phyloP scores from a whole-genome alignment of 768 basidiomycete genomes.

The Phanerochaete carnosa region DNA sequence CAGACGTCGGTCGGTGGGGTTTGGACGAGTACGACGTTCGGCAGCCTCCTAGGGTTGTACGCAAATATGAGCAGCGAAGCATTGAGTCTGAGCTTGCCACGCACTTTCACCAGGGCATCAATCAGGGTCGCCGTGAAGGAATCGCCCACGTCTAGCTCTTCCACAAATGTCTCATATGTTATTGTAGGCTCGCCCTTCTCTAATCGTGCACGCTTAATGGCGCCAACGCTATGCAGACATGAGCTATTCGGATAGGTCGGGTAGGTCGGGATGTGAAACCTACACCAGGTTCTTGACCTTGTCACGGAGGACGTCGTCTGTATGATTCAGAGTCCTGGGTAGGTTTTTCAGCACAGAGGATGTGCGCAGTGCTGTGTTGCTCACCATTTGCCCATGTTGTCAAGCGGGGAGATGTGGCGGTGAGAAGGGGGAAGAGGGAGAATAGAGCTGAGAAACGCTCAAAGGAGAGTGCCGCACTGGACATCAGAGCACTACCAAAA shows the following conservation, averaged over 20 bases:
- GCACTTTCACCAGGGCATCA: constrained; percentile 76
- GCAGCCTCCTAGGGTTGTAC: constrained; percentile 74
- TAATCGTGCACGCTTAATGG: constrained; percentile 63
- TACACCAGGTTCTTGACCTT: constrained; percentile 82
- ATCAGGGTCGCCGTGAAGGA: constrained; percentile 75
- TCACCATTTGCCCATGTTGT: constrained; percentile 71
- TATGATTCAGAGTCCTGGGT: constrained; percentile 64
- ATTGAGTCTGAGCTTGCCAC: constrained; percentile 16
- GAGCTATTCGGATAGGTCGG: not conserved
- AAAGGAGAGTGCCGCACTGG: not conserved
- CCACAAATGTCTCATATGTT: constrained; percentile 71
- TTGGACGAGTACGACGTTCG: constrained; percentile 60
- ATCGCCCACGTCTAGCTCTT: constrained; percentile 75
- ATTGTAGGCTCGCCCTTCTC: constrained; percentile 60
- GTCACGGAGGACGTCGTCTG: constrained; percentile 67
- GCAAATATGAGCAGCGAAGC: constrained; percentile 1
- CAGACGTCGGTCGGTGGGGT: constrained; percentile 49
- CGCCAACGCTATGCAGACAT: constrained; percentile 51
- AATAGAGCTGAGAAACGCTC: not conserved
- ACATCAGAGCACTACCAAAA: constrained; percentile 3
- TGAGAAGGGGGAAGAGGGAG: not conserved
- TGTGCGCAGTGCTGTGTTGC: constrained; percentile 14
- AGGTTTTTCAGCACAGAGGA: constrained; percentile 10
- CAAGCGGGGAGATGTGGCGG: not conserved
- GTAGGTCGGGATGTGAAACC: constrained; percentile 22